Evolutionary conservation across 371 early-diverging fungal species (phyloP).

Genomic region (Mucor sp.): DNA sequence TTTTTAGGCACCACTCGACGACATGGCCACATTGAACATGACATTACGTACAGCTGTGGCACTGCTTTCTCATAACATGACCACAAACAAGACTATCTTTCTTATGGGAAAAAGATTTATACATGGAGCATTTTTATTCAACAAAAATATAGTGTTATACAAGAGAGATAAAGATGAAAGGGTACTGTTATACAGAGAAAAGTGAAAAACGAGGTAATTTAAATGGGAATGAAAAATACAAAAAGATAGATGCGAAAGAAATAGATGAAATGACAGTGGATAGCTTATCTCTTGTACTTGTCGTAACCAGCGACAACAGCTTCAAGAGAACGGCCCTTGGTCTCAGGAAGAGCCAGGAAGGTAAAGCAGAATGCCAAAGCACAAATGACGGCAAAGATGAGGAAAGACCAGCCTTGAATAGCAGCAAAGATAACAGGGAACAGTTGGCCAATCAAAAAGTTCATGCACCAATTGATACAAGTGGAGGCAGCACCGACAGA

Average conservation of each 20-base stretch:
- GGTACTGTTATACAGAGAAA: not conserved
- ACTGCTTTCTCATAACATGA: not conserved
- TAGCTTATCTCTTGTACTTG: not conserved
- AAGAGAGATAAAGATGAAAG: not conserved
- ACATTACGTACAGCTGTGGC: no score
- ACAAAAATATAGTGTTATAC: not conserved
- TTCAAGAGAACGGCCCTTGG: slow-evolving; percentile 68
- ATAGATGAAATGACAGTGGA: not conserved
- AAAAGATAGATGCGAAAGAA: not conserved
- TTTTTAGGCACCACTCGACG: no score
- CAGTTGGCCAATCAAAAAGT: slow-evolving; percentile 43
- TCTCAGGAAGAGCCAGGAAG: slow-evolving; percentile 72
- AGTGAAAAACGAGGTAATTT: not conserved
- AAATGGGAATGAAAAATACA: not conserved
- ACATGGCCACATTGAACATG: no score
- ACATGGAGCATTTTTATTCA: not conserved
- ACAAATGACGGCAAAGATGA: no score
- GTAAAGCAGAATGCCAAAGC: slow-evolving; percentile 25
- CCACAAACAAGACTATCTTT: no score
- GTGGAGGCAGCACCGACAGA: slow-evolving; percentile 52
- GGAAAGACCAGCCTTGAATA: no score
- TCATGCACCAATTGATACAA: slow-evolving; percentile 64
- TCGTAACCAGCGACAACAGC: slow-evolving; percentile 36
- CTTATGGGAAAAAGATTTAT: not conserved
- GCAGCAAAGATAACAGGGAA: no score